Evolutionary conservation across 495 filamentous ascomycete genomes (phyloP), one percentile per base, ranked within the genome.

Genomic region (Aspergillus funiculosus): DNA sequence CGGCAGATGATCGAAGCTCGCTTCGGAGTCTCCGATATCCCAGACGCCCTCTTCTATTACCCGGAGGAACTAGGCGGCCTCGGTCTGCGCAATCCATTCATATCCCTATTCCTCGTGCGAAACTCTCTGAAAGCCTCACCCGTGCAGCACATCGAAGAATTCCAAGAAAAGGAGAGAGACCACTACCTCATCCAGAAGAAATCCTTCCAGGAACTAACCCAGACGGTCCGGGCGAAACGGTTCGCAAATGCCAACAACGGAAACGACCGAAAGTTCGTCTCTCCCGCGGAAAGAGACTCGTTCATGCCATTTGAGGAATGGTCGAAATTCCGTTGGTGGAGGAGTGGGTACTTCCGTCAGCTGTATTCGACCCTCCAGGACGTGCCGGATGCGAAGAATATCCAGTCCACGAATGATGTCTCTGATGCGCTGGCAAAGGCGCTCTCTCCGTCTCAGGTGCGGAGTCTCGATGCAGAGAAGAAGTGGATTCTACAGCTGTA

Each of bases 11-110:
- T 83, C 34, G 39, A 59, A 9, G 48, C 66, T 6, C 69, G 75
- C 3, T 83, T 82, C 48, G 68, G 59, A 9, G 58, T 76, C n/a
- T 42, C 48, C 4, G 59, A 78, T 35, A 68, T 82, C 20, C 79
- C 79, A 3, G 72, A 80, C 41, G 79, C 74, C 9, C 79, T 79
- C 51, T 68, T 81, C 44, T 82, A 69, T 54, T 60, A 72, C 17
- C 75, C 74, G 0, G 64, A 73, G 27, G 52, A 69, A 32, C 61
- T 80, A 1, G 78, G 79, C 13, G 78, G 78, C 1, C 67, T 82
- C 1, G 76, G 71, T 0, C 58, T 82, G 2, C 62, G 67, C 14
- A 80, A 77, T 49, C 79, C 79, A 6, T 75, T 80, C 51, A 63
- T 80, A 24, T 49, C 61, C 6, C 52, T 65, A 9, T 61, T 74